Evolutionary conservation across 2,329 filamentous ascomycete genomes (phyloP).

Genomic region (Huntiella moniliformis): DNA sequence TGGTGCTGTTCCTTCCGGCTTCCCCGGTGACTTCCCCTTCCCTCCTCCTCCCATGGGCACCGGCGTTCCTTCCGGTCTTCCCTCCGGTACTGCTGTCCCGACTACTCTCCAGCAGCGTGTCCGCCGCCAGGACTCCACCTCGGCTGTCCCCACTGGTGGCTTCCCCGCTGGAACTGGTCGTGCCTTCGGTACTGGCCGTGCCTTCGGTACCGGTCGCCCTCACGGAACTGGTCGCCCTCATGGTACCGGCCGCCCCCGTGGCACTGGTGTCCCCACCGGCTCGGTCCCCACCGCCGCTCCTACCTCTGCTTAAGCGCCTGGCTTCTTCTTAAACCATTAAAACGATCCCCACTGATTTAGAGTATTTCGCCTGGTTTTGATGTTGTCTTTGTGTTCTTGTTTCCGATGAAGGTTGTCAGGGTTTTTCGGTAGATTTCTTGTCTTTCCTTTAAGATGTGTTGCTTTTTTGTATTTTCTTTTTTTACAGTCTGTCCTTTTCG

Average conservation of each 20-base stretch:
- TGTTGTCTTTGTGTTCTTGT: conserved; percentile 5
- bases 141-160: not conserved
- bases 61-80: conserved; percentile 1
- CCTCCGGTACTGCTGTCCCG: not conserved
- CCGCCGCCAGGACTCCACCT: not conserved
- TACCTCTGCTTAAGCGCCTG: conserved; percentile 5
- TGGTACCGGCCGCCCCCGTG: not conserved
- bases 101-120: not conserved
- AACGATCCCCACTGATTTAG: not conserved
- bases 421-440: no score
- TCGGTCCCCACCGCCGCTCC: not conserved
- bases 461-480: conserved; percentile 3
- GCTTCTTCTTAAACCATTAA: not conserved
- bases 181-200: not conserved
- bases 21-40: not conserved
- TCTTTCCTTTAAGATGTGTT: conserved; percentile 1
- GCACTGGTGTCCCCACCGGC: not conserved
- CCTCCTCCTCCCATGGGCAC: not conserved
- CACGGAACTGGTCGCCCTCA: conserved; percentile 1
- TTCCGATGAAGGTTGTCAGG: conserved; percentile 1
- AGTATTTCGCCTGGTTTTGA: not conserved
- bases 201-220: conserved; percentile 1
- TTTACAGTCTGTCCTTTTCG: not conserved
- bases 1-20: not conserved
- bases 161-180: not conserved